Percentiles rank a stretch among this genome's conserved stretches.
phyloP scores from a whole-genome alignment of 2,329 filamentous ascomycete species.

The Dactylellina leptospora region DNA sequence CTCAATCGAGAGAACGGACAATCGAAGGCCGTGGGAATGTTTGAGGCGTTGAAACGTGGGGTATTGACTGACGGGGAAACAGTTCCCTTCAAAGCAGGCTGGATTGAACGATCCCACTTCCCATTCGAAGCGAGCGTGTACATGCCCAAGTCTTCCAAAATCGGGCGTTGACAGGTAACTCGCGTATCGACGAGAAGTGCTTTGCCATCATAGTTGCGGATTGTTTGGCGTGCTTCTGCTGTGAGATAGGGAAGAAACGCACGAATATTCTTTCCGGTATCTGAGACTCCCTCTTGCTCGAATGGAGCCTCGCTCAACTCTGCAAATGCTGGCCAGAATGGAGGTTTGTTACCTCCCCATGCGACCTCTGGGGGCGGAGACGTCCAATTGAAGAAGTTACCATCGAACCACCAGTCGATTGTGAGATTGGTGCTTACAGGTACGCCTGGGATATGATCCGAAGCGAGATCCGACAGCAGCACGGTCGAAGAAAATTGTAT shows the following conservation, averaged over 20 bases:
- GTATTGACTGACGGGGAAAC: constrained; percentile 9
- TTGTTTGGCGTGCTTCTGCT: constrained; percentile 4
- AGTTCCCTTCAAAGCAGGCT: constrained; percentile 5
- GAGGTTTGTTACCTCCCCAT: constrained; percentile 23
- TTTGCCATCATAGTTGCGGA: constrained; percentile 19
- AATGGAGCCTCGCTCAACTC: constrained; percentile 18
- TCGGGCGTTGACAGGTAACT: constrained; percentile 27
- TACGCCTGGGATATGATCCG: constrained; percentile 10
- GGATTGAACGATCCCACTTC: background rate
- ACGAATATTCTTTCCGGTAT: constrained; percentile 18
- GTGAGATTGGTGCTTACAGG: constrained; percentile 8
- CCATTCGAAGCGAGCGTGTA: background rate
- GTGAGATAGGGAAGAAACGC: constrained; percentile 22
- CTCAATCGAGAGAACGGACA: constrained; percentile 13
- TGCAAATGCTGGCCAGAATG: constrained; percentile 26
- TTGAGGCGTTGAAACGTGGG: constrained; percentile 26
- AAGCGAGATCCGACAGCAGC: constrained; percentile 3
- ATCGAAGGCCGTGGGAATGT: constrained; percentile 16
- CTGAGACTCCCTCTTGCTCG: constrained; percentile 10
- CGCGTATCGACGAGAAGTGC: constrained; percentile 21
- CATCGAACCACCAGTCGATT: constrained; percentile 29
- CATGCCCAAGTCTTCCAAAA: constrained; percentile 14
- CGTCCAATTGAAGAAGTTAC: constrained; percentile 7
- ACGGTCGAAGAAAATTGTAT: constrained; percentile 27
- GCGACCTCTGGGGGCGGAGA: constrained; percentile 1